Base-by-base conservation (phyloP, 768 basidiomycete genomes). In the Lactarius quietus region DNA sequence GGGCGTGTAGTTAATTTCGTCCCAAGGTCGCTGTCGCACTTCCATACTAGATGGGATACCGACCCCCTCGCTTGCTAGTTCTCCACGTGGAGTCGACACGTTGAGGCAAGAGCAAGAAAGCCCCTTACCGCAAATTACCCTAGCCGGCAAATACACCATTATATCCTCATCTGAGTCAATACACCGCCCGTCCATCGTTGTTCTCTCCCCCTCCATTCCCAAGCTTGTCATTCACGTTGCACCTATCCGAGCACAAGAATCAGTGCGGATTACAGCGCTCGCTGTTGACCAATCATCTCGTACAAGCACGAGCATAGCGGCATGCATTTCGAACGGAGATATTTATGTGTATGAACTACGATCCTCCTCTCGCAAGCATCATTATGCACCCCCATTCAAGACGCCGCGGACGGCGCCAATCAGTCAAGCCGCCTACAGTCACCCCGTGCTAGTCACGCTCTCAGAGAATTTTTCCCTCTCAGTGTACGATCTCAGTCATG, bases 231-330 rank as follows among this genome's bases (percentile, higher is more conserved):
- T 89, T 56, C 72, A 74, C 31, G 85, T 81, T 66, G 75, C 77
- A 51, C 80, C 85, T 18, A 73, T 70, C 14, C 72, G 71, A 6
- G 68, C 72, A 56, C 72, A 70, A 35, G 63, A 63, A 57, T 71
- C 73, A 14, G 76, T 74, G 15, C 76, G 77, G 52, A 83, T 93
- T 70, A 87, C 89, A 6, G 74, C 89, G 52, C 74, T 93, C 45
- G 84, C 88, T 0, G 75, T 92, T 36, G 91, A 93, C 73, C 92
- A 93, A 74, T 89, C 89, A 9, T 84, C 82, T 35, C 84, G 86
- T 10, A 76, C 71, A 28, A 63, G 73, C 20, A 73, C 74, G 8
- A 62, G 69, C 38, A 74, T 93, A 3, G 82, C 80, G 0, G 79
- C 78, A 48, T 91, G 89, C 72, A 74, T 90, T 23, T 86, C 87